Evolutionary conservation across 345 rosid species (phyloP), one percentile per base, ranked within the genome.

Genomic region (Bruguiera sexangula): DNA sequence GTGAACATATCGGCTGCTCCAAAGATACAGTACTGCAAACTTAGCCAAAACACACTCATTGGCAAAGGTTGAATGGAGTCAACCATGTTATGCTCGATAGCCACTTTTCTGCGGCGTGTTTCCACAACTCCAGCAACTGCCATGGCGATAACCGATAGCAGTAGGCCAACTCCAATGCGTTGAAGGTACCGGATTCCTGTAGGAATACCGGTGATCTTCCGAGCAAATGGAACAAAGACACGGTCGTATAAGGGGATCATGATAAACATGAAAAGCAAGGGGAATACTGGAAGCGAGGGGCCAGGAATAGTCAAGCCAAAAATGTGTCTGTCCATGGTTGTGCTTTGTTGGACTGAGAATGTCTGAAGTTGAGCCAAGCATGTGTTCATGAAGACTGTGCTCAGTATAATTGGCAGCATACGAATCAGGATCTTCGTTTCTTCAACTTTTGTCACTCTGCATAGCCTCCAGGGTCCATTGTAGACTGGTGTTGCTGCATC

Each of bases 311-410:
- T 73, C 60, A 88, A 83, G 10, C 86, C 81, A 1, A 75, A 43
- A 30, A 88, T 29, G 48, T 26, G 61, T 36, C 84, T 77, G 79
- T 88, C 81, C 90, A 86, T 72, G 19, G 86, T 86, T 16, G 82
- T 82, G 86, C 86, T 80, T 62, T 88, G 90, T 58, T 82, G 90
- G 79, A 83, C 67, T 9, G 85, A 67, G 72, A 88, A 86, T 16
- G 93, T 86, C 31, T 83, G 86, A 60, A 88, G 89, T 68, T 88
- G 90, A 73, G 90, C 93, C 70, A 88, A 73, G 55, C 90, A 88
- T 15, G 89, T 84, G 72, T 86, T 88, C 82, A 88, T 83, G 80
- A 88, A 83, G 63, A 88, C 79, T 15, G 93, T 88, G 78, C 90
- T 83, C 0, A 85, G 68, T 56, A 83, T 66, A 32, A 86, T 79